Evolutionary conservation across 139 green algal species (phyloP), one percentile per base, ranked within the genome.

Genomic region (Chlamydomonas sp.): DNA sequence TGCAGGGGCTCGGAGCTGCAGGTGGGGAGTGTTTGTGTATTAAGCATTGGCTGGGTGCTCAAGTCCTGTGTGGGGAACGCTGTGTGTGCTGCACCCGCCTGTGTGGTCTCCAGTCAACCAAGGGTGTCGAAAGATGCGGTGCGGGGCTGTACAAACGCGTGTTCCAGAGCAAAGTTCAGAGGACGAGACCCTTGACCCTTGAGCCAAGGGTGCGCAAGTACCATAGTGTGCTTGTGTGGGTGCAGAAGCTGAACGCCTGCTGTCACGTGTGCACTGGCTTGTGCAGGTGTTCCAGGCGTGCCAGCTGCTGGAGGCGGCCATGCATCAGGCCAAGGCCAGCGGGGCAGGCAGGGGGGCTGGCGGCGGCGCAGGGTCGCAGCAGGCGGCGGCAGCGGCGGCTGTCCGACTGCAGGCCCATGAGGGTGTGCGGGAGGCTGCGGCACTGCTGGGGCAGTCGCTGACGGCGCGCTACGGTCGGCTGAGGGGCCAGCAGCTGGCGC

Each of bases 261-360:
- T 49, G 31, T 49, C 31, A 69, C 3, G 14, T 84, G 17, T 63
- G 14, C 72, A 84, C 5, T 68, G 76, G 16, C 83, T 86, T 71
- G 63, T 90, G 79, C 86, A 90, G n/a, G 79, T 86, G 62, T 86
- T 83, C 72, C 75, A 81, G 31, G 79, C 86, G 8, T 84, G 62
- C 10, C 58, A 77, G 59, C 77, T 89, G 83, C 67, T 91, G 57
- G 78, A 87, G 77, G 61, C 62, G 20, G 79, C 79, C 5, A 62
- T 84, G 63, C 16, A 49, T 49, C 31, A 49, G 0, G 31, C 31
- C 31, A 49, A 49, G 31, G 31, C 31, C 31, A 49, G 31, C 31
- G 31, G 31, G 31, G 31, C 31, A 49, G 31, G 31, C 31, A 74
- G 31, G 62, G 6, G 14, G 68, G 63, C 79, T 31, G 74, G 68